Evolutionary conservation across 179 eudicot genomes (phyloP).

Genomic region (Silene noctiflora): DNA sequence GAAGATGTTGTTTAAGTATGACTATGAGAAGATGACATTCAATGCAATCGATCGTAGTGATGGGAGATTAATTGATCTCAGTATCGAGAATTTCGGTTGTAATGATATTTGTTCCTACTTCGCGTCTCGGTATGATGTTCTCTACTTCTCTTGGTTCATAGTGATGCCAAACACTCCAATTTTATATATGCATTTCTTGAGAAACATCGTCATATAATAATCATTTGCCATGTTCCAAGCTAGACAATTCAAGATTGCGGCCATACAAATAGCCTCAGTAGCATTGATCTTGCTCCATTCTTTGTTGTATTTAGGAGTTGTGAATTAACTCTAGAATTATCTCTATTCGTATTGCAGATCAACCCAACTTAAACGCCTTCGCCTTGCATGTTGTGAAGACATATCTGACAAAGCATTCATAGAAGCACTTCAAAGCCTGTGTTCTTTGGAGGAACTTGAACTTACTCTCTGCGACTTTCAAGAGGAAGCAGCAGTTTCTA

Average conservation of each 20-base stretch:
- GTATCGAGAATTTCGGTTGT: conserved; percentile 1
- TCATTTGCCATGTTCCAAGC: too few species aligned
- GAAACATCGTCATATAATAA: too few species aligned
- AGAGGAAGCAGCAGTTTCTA: conserved; percentile 23
- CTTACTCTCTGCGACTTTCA: conserved; percentile 29
- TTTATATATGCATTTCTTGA: too few species aligned
- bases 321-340: conserved; percentile 36
- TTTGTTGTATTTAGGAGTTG: too few species aligned
- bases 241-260: too few species aligned
- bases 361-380: conserved; percentile 51
- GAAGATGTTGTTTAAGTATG: too few species aligned
- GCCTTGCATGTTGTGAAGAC: conserved; percentile 37
- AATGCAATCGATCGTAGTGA: background rate
- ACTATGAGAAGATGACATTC: too few species aligned
- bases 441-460: conserved; percentile 56
- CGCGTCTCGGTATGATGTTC: background rate
- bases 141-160: too few species aligned
- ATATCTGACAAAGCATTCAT: conserved; percentile 36
- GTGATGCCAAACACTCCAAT: too few species aligned
- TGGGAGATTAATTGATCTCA: background rate
- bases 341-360: background rate
- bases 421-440: conserved; percentile 39
- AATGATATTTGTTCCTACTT: background rate
- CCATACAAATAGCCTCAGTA: too few species aligned
- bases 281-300: too few species aligned